These are phyloP conservation scores for Saccharomycopsis sp. DNA, from an alignment of 805 yeast genomes.

Conservation along the genomic window DNA sequence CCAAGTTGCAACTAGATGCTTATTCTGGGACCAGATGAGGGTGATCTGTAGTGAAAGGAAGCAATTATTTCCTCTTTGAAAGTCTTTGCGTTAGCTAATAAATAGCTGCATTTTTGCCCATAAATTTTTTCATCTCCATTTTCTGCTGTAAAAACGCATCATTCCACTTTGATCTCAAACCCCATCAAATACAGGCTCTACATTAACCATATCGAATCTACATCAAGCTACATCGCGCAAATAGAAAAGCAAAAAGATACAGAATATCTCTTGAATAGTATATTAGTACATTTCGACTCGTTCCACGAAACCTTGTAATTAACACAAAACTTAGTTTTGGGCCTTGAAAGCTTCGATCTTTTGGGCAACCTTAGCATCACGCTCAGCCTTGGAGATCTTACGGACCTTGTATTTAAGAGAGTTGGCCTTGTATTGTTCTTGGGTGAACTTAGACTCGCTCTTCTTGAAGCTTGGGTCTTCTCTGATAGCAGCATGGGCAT, in stretches of 20 bases:
- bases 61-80: background rate
- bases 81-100: background rate
- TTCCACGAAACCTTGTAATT: no score
- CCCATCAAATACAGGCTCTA: no score
- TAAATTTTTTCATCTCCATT: background rate
- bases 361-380: slow-evolving; percentile 81
- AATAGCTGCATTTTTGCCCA: background rate
- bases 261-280: no score
- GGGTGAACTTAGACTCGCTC: slow-evolving; percentile 88
- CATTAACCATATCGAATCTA: no score
- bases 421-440: slow-evolving; percentile 96
- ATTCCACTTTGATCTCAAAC: no score
- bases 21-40: background rate
- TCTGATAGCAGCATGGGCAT: slow-evolving; percentile 95
- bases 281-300: no score
- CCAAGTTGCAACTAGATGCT: background rate
- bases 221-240: no score
- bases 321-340: slow-evolving; percentile 17
- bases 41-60: background rate
- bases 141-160: background rate
- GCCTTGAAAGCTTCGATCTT: slow-evolving; percentile 88
- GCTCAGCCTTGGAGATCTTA: slow-evolving; percentile 88
- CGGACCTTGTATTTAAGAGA: slow-evolving; percentile 84
- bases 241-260: no score
- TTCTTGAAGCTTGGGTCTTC: slow-evolving; percentile 90